Conservation (phyloP, 108 stramenopile species). For the Skeletonema menzelii region DNA sequence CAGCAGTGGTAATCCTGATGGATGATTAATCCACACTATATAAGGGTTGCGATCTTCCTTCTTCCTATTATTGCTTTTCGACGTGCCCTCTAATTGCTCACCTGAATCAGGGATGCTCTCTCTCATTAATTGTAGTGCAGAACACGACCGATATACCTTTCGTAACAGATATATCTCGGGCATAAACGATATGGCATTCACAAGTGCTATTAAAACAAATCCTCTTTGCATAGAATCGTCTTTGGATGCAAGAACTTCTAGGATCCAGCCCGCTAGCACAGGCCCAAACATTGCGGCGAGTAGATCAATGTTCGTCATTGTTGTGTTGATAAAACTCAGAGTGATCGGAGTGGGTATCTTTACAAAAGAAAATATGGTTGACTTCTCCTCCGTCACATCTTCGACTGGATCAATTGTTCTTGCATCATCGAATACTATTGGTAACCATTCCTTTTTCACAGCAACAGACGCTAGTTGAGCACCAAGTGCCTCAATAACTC, state of each 20-base stretch:
- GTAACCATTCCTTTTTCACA: constrained; percentile 36
- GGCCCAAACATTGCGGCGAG: constrained; percentile 20
- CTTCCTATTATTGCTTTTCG: not conserved
- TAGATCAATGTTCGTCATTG: constrained; percentile 34
- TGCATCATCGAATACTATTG: constrained; percentile 21
- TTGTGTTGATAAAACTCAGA: constrained; percentile 25
- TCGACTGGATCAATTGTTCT: not conserved
- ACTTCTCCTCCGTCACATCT: not conserved
- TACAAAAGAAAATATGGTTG: not conserved
- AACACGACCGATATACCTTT: constrained; percentile 22
- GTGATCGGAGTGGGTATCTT: not conserved
- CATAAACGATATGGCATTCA: constrained; percentile 25
- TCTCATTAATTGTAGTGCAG: constrained; percentile 5
- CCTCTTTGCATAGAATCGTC: constrained; percentile 15
- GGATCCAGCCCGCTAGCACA: constrained; percentile 19
- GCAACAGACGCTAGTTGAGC: constrained; percentile 19
- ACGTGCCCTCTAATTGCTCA: not conserved
- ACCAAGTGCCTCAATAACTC: constrained; percentile 19
- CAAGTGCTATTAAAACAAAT: constrained; percentile 20
- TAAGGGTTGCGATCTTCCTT: constrained; percentile 11
- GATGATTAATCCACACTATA: constrained; percentile 24
- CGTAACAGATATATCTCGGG: constrained; percentile 20
- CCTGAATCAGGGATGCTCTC: not conserved
- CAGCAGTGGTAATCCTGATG: constrained; percentile 26
- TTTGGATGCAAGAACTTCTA: constrained; percentile 5